phyloP scores from a whole-genome alignment of 179 eudicot genomes.

The Silene noctiflora region DNA sequence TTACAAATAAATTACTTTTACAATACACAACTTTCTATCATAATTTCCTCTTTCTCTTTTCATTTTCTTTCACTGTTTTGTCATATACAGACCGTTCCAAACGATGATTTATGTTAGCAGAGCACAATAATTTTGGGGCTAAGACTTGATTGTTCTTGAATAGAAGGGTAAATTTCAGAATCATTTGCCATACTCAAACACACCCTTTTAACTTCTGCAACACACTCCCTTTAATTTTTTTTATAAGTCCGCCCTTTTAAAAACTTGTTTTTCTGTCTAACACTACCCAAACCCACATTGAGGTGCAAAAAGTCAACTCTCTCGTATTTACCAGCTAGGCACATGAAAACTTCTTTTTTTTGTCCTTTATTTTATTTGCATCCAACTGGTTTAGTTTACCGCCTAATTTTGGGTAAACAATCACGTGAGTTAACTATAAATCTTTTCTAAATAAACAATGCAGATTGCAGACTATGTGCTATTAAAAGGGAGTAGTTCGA shows the following conservation, averaged over 20 bases:
- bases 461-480: not conserved
- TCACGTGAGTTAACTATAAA: not conserved
- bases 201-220: not conserved
- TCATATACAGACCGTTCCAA: not conserved
- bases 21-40: not conserved
- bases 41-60: not conserved
- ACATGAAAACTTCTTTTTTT: not conserved
- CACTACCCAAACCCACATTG: not conserved
- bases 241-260: not conserved
- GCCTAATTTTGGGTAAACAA: not conserved
- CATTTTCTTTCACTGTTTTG: not conserved
- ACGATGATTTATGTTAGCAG: not conserved
- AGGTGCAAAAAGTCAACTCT: not conserved
- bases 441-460: not conserved
- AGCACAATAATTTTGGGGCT: not conserved
- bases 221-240: not conserved
- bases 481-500: not conserved
- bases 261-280: not conserved
- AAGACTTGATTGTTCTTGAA: not conserved
- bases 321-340: not conserved
- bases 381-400: not conserved
- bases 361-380: not conserved
- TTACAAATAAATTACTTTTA: not conserved
- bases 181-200: not conserved
- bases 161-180: not conserved